These are phyloP conservation scores for Hemerocallis citrina DNA, from an alignment of 106 monocot species.

Conservation along the genomic window DNA sequence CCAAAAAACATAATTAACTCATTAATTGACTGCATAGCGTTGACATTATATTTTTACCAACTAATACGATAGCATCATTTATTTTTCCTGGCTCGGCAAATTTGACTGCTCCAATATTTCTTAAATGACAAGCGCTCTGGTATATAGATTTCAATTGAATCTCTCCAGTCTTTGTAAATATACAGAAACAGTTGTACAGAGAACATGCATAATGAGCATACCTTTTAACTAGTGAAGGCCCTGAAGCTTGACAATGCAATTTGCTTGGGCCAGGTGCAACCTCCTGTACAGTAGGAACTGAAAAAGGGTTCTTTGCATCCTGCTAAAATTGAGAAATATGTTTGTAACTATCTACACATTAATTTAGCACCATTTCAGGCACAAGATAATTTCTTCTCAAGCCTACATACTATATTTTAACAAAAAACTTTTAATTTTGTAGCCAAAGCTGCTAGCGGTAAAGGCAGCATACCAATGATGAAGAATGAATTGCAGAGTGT, in stretches of 20 bases:
- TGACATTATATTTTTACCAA: too few relatives aligned
- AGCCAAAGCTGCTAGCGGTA: not conserved
- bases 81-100: too few relatives aligned
- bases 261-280: conserved; percentile 6
- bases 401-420: too few relatives aligned
- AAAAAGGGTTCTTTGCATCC: conserved; percentile 5
- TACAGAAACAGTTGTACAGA: not conserved
- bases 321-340: conserved; percentile 14
- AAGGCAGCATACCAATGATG: conserved; percentile 16
- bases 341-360: not conserved
- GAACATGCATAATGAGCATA: conserved; percentile 14
- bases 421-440: too few relatives aligned
- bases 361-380: not conserved
- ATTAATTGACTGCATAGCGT: too few relatives aligned
- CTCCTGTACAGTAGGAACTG: conserved; percentile 11
- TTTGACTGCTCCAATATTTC: too few relatives aligned
- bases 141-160: too few relatives aligned
- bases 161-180: not conserved
- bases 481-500: conserved; percentile 8
- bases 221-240: conserved; percentile 14
- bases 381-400: too few relatives aligned
- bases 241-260: conserved; percentile 5
- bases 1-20: too few relatives aligned
- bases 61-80: too few relatives aligned
- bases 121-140: too few relatives aligned